These are phyloP conservation scores for Phytophthora ramorum DNA, from an alignment of 352 stramenopile genomes.

Conservation along the genomic window DNA sequence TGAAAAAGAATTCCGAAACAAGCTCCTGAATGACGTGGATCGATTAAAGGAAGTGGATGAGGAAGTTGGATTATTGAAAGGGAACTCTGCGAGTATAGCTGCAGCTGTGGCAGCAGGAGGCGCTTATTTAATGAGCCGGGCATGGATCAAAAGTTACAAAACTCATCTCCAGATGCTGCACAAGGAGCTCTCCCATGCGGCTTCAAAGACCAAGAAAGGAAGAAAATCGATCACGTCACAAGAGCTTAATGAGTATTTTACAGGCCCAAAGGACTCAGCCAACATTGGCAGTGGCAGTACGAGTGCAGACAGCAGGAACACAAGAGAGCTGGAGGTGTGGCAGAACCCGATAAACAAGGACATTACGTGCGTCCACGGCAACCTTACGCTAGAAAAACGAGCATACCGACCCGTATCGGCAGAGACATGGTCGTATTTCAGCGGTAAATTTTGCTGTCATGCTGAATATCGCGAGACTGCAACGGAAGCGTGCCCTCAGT, in stretches of 20 bases:
- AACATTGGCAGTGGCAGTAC: conserved; percentile 6
- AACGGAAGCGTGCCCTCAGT: conserved; percentile 56
- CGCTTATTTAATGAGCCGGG: conserved; percentile 68
- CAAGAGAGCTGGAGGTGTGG: conserved; percentile 39
- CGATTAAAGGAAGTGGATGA: conserved; percentile 53
- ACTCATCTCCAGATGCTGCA: conserved; percentile 53
- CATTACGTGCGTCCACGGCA: conserved; percentile 74
- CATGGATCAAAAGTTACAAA: conserved; percentile 83
- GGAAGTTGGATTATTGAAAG: conserved; percentile 66
- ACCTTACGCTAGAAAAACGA: conserved; percentile 73
- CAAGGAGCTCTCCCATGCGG: conserved; percentile 47
- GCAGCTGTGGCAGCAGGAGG: conserved; percentile 33
- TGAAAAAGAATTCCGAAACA: conserved; percentile 56
- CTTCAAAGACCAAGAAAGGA: conserved; percentile 39
- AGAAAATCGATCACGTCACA: conserved; percentile 21
- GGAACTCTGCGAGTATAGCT: conserved; percentile 24
- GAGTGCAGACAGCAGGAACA: conserved; percentile 11
- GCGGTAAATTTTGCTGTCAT: conserved; percentile 54
- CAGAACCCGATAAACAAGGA: conserved; percentile 69
- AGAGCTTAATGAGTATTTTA: conserved; percentile 26
- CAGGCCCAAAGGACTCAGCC: conserved; percentile 2
- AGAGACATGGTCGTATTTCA: conserved; percentile 72
- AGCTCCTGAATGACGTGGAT: conserved; percentile 60
- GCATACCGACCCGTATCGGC: conserved; percentile 61
- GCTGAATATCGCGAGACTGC: conserved; percentile 43